Conservation (phyloP, 805 yeast genomes). For the Teunomyces panamensis region DNA sequence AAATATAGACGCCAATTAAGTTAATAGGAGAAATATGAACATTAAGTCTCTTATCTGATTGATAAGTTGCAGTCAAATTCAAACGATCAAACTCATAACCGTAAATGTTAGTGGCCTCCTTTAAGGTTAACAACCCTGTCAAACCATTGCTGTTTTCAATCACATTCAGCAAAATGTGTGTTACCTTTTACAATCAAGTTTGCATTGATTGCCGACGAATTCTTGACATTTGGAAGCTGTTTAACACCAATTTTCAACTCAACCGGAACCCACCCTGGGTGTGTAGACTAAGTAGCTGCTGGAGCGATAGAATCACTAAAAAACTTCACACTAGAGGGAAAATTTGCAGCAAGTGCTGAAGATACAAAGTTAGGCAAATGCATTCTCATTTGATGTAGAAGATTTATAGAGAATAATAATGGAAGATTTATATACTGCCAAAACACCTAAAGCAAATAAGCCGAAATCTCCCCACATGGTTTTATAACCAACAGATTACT, state of each 20-base stretch:
- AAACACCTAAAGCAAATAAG: too few relatives aligned
- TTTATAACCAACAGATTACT: too few relatives aligned
- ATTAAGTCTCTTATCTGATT: slow-evolving; percentile 14
- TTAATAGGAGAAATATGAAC: slow-evolving; percentile 19
- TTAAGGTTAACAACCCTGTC: slow-evolving; percentile 14
- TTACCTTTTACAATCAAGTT: slow-evolving; percentile 20
- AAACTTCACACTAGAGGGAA: not conserved
- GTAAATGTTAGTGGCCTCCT: slow-evolving; percentile 18
- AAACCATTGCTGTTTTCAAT: slow-evolving; percentile 11
- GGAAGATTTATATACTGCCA: not conserved
- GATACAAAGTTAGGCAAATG: not conserved
- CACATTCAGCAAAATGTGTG: slow-evolving; percentile 11
- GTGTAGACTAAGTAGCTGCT: not conserved
- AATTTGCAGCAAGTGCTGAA: not conserved
- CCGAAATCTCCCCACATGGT: too few relatives aligned
- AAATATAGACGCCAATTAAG: slow-evolving; percentile 18
- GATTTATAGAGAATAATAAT: too few relatives aligned
- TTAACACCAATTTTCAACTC: slow-evolving; percentile 9
- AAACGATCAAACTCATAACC: slow-evolving; percentile 22
- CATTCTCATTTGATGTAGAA: not conserved
- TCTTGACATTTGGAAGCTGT: slow-evolving; percentile 18
- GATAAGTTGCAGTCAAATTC: slow-evolving; percentile 19
- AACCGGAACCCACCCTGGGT: slow-evolving; percentile 3
- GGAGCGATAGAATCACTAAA: not conserved
- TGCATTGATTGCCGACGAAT: slow-evolving; percentile 19